Evolutionary conservation across 2,329 filamentous ascomycete species (phyloP).

Genomic region (Botryotinia calthae): DNA sequence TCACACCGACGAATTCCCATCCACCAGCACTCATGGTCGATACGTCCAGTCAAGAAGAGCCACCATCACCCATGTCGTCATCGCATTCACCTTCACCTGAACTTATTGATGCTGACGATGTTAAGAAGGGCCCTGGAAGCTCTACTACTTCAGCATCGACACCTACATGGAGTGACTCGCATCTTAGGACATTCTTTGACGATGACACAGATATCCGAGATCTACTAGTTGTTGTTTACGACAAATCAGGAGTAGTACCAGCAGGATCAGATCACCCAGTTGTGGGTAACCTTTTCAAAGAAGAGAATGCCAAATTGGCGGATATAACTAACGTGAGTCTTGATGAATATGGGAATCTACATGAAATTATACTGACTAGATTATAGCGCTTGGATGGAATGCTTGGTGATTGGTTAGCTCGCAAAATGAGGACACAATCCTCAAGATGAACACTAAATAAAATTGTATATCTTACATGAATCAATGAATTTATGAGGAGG

Average conservation of each 20-base stretch:
- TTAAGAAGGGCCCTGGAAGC: slow-evolving; percentile 43
- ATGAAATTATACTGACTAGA: slow-evolving; percentile 26
- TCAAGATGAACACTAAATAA: slow-evolving; percentile 27
- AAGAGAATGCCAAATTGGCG: slow-evolving; percentile 80
- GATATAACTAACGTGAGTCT: slow-evolving; percentile 74
- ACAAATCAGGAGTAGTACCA: slow-evolving; percentile 79
- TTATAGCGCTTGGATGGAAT: slow-evolving; percentile 76
- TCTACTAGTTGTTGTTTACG: slow-evolving; percentile 85
- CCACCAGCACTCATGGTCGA: slow-evolving; percentile 68
- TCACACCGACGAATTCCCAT: slow-evolving; percentile 48
- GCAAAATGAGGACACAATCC: slow-evolving; percentile 55
- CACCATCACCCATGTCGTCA: slow-evolving; percentile 58
- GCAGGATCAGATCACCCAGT: slow-evolving; percentile 83
- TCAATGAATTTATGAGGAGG: slow-evolving; percentile 34
- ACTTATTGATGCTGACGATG: slow-evolving; percentile 49
- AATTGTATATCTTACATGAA: slow-evolving; percentile 33
- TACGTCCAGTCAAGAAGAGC: slow-evolving; percentile 67
- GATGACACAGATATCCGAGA: slow-evolving; percentile 86
- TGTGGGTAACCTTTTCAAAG: slow-evolving; percentile 74
- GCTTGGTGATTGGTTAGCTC: slow-evolving; percentile 76
- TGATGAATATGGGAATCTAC: background rate
- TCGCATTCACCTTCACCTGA: slow-evolving; percentile 56
- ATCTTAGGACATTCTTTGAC: slow-evolving; percentile 85
- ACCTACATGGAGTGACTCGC: slow-evolving; percentile 77
- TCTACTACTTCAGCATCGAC: slow-evolving; percentile 57